A percentile compares a stretch with the other conserved stretches of the same genome.
phyloP scores from a whole-genome alignment of 2,329 filamentous ascomycete species.

The Lachnellula hyalina region DNA sequence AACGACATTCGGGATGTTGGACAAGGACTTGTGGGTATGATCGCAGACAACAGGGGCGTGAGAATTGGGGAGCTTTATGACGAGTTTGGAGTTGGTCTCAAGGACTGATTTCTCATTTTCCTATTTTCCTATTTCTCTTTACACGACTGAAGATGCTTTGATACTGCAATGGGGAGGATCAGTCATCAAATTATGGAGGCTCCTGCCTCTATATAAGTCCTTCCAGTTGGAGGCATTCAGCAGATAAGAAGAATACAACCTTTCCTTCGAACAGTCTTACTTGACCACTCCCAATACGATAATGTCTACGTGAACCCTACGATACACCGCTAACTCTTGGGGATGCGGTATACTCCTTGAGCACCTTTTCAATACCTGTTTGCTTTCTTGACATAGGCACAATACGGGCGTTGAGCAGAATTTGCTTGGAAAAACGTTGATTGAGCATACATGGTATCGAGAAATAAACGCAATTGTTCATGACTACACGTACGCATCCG shows the following conservation, averaged over 20 bases:
- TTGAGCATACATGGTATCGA: neutral
- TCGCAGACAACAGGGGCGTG: constrained; percentile 59
- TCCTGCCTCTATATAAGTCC: no score
- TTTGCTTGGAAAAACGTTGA: neutral
- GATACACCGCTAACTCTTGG: no score
- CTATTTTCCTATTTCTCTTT: neutral
- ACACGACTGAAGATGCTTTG: neutral
- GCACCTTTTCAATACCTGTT: no score
- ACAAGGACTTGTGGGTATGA: constrained; percentile 59
- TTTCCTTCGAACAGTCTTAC: no score
- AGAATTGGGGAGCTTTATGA: constrained; percentile 31
- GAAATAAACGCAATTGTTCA: neutral
- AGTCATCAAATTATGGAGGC: no score
- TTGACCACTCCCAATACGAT: no score
- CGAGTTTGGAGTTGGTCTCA: constrained; percentile 31
- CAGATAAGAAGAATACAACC: no score
- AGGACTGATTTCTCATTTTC: constrained; percentile 20
- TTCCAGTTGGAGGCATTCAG: no score
- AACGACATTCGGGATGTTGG: constrained; percentile 68
- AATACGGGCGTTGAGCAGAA: neutral
- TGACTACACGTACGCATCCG: neutral
- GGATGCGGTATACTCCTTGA: no score
- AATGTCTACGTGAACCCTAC: no score
- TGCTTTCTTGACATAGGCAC: constrained; percentile 7
- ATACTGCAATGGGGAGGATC: no score